Conservation (phyloP, 306 rosid genomes). For the Mimosa pudica region DNA sequence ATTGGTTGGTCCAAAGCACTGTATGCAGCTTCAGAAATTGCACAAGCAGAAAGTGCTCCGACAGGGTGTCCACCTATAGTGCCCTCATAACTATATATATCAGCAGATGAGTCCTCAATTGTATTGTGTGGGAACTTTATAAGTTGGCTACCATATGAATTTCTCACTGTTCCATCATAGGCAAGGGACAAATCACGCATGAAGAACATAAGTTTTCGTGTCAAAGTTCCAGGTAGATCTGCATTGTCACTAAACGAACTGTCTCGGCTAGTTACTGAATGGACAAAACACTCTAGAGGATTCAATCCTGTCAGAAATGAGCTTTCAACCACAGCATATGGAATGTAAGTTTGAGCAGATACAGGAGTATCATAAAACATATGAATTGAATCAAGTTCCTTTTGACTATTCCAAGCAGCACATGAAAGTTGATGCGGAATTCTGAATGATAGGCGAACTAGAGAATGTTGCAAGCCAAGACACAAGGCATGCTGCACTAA, state of each 20-base stretch:
- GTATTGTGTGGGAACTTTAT: conserved; percentile 66
- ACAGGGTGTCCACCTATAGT: conserved; percentile 72
- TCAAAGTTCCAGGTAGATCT: conserved; percentile 90
- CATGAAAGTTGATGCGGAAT: conserved; percentile 79
- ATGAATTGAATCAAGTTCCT: conserved; percentile 40
- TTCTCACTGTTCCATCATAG: conserved; percentile 95
- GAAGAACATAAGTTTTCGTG: conserved; percentile 79
- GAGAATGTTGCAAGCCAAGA: conserved; percentile 88
- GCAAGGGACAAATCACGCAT: conserved; percentile 81
- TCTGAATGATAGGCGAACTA: conserved; percentile 71
- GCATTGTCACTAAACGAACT: conserved; percentile 94
- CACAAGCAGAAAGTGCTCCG: conserved; percentile 92
- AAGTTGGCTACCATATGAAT: conserved; percentile 76
- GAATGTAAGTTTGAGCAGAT: conserved; percentile 62
- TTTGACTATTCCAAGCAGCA: conserved; percentile 80
- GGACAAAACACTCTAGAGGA: conserved; percentile 91
- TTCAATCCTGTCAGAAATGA: conserved; percentile 88
- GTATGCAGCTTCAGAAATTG: conserved; percentile 95
- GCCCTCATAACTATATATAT: conserved; percentile 31
- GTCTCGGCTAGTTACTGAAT: conserved; percentile 85
- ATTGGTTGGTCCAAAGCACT: conserved; percentile 96
- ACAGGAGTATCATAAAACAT: conserved; percentile 46
- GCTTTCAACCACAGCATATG: conserved; percentile 76
- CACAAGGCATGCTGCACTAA: conserved; percentile 92
- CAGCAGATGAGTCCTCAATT: conserved; percentile 37